Evolutionary conservation across 495 filamentous ascomycete species (phyloP), one percentile per base, ranked within the genome.

Genomic region (Aspergillus bertholletiae): DNA sequence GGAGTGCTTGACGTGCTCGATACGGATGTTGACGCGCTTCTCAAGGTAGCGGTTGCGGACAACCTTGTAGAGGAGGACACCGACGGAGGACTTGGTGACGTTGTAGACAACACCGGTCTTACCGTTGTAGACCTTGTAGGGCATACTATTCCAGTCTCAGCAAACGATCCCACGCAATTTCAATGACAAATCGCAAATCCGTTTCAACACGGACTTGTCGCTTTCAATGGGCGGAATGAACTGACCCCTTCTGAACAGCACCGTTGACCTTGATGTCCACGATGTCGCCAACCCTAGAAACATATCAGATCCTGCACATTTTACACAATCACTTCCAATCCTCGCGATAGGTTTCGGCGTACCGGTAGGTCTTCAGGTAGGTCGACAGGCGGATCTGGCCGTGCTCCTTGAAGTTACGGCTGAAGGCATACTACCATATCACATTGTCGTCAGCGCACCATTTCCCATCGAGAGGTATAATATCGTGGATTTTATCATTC

Each of bases 91-190:
- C 83, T 96, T 95, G 73, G 93, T 96, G 62, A 96, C 91, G 81
- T 96, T 97, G 85, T 96, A 96, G 80, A 97, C 80, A 65, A 97
- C 89, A 70, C 92, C 92, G 59, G 92, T 97, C 88, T 96, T 96
- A 67, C 92, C 92, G 81, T 96, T 92, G 87, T 95, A 96, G 79
- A 96, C 88, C 83, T 97, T 97, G 87, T 93, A 89, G 66, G 93
- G 92, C 90, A 96, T 93, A 81, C 90, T 93, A 71, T 79, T 62
- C 51, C 58, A 58, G 55, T 68, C 59, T 72, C 71, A 73, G 67
- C 34, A 46, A 61, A 48, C 57, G 43, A 56, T 61, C 30, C 49
- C 61, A 49, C 49, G 52, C 49, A 43, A 45, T 27, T 46, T 47
- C 39, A 40, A 43, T 46, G 27, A 27, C 35, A 48, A 35, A 52